Evolutionary conservation across 768 basidiomycete genomes (phyloP), one percentile per base, ranked within the genome.

Genomic region (Antrodiella citrinella): DNA sequence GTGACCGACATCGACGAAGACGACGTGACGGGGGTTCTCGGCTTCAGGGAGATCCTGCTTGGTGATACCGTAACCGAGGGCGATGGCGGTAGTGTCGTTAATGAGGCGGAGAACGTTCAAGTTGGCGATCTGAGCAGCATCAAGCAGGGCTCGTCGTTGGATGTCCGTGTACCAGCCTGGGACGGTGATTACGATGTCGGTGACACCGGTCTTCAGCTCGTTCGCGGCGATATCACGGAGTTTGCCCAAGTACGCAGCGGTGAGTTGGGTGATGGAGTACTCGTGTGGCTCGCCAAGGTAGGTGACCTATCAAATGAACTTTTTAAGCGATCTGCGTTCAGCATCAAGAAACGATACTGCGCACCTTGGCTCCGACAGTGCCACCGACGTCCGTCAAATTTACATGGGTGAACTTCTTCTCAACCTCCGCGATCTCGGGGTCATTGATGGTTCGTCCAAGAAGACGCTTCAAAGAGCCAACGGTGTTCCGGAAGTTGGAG

Each of bases 61-160:
- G 57, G 95, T 99, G 76, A 98, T 98, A 58, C 96, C 96, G 71
- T 95, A 99, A 47, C 91, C 92, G 65, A 99, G 86, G 38, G 96
- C 96, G 51, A 86, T 79, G 48, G 95, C 96, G 54, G 95, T 98
- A 50, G 86, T 84, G 67, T 98, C 96, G 73, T 97, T 97, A 75
- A 98, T 91, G 67, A 99, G 78, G 47, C 95, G 90, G 53, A 98
- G 88, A 55, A 81, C 72, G 68, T 92, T 96, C 54, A 98, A 79
- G 51, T 86, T 84, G 49, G 90, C 91, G 60, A 99, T 91, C 52
- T 80, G 62, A 40, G 92, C 92, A 24, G 96, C 92, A 59, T 94
- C 91, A 51, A 92, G 77, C 54, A 95, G 63, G 0, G 94, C 92
- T 26, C 94, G 81, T 49, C 95, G 81, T 67, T 99, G 96, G 47